These are phyloP conservation scores for Trebouxia gelatinosa DNA, from an alignment of 163 green algal genomes.

Conservation along the genomic window DNA sequence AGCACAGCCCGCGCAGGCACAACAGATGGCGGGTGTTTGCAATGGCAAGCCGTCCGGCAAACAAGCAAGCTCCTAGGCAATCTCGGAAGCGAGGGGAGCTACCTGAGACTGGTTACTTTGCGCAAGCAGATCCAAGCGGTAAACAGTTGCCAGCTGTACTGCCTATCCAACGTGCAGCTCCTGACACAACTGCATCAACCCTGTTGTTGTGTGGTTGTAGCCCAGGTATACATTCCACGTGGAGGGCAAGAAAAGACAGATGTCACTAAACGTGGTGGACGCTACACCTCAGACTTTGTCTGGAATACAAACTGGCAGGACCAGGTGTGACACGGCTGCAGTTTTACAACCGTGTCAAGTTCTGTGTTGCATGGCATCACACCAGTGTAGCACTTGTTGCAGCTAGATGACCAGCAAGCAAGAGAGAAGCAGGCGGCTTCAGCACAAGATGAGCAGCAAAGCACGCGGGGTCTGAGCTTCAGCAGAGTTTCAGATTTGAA, in stretches of 20 bases:
- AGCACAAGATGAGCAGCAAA: slow-evolving; percentile 17
- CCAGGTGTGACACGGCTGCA: slow-evolving; percentile 32
- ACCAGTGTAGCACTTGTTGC: too few relatives aligned
- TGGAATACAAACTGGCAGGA: slow-evolving; percentile 90
- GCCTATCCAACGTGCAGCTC: background rate
- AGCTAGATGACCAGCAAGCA: slow-evolving; percentile 12
- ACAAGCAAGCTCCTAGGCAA: slow-evolving; percentile 10
- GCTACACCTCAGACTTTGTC: slow-evolving; percentile 83
- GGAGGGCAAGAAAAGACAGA: slow-evolving; percentile 39
- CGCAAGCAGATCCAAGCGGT: slow-evolving; percentile 66
- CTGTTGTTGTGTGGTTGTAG: background rate
- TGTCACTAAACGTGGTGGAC: slow-evolving; percentile 61
- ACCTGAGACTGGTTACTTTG: slow-evolving; percentile 69
- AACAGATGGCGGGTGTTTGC: slow-evolving; percentile 15
- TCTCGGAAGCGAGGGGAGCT: slow-evolving; percentile 35
- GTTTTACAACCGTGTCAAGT: background rate
- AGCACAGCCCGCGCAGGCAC: slow-evolving; percentile 28
- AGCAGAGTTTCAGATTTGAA: slow-evolving; percentile 52
- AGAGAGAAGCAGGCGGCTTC: slow-evolving; percentile 2
- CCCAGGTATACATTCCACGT: slow-evolving; percentile 8
- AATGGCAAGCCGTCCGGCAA: slow-evolving; percentile 3
- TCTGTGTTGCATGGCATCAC: background rate
- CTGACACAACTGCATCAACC: background rate
- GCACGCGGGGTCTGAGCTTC: slow-evolving; percentile 51
- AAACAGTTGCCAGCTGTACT: slow-evolving; percentile 27